A percentile compares a stretch with the other conserved stretches of the same genome.
Conservation (phyloP, 164 flowering plant genomes). For the Vitis rotundifolia region DNA sequence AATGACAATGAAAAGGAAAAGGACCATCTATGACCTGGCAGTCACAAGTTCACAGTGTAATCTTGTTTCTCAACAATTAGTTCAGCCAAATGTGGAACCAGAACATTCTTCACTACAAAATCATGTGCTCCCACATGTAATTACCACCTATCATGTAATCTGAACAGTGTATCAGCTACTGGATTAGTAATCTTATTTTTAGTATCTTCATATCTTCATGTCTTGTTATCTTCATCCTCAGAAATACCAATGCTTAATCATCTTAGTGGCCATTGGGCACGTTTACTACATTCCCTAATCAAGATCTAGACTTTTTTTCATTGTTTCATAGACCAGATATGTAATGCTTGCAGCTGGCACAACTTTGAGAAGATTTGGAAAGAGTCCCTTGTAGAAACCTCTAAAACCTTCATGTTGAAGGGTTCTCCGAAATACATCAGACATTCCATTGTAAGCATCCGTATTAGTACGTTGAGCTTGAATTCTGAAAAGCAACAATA, state of each 20-base stretch:
- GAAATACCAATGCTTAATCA: constrained; percentile 23
- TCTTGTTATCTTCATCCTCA: constrained; percentile 14
- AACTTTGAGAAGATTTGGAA: constrained; percentile 91
- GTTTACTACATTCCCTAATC: constrained; percentile 29
- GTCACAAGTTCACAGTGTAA: neutral
- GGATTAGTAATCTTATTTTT: constrained; percentile 24
- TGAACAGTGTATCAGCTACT: constrained; percentile 23
- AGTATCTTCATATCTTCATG: constrained; percentile 17
- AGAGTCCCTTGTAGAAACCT: constrained; percentile 90
- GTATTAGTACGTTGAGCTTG: constrained; percentile 66
- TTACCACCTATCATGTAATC: constrained; percentile 17
- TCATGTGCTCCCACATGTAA: constrained; percentile 15
- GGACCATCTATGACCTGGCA: neutral
- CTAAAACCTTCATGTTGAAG: constrained; percentile 61
- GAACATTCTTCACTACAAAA: constrained; percentile 28
- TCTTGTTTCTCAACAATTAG: constrained; percentile 6
- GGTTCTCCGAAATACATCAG: constrained; percentile 77
- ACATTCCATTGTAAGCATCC: constrained; percentile 63
- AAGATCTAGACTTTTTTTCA: constrained; percentile 82
- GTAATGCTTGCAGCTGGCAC: constrained; percentile 96
- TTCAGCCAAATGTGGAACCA: constrained; percentile 10
- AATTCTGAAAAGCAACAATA: constrained; percentile 51
- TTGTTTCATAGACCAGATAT: constrained; percentile 80
- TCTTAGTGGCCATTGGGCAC: constrained; percentile 15
- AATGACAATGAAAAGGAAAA: neutral